These are phyloP conservation scores for Aphanocladium album DNA, from an alignment of 2,329 filamentous ascomycete species.

Conservation along the genomic window DNA sequence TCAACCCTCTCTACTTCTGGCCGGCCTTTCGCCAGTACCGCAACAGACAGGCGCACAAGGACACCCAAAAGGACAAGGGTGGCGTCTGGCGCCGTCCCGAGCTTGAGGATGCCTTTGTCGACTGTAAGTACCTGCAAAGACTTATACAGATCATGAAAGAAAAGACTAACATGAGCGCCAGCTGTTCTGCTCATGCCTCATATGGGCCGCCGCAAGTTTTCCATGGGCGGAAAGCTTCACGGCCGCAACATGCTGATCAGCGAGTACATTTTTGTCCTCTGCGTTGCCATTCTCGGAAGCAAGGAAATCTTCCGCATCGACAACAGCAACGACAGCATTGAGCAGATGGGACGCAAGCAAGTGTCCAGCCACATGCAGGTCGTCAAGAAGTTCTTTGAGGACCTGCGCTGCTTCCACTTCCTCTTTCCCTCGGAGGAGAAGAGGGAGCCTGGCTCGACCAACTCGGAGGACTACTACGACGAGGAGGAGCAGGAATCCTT, in stretches of 20 bases:
- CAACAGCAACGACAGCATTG: constrained; percentile 39
- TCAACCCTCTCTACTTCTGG: constrained; percentile 58
- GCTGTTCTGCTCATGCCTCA: constrained; percentile 60
- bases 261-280: constrained; percentile 55
- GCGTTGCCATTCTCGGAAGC: constrained; percentile 34
- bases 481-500: constrained; percentile 48
- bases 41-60: constrained; percentile 59
- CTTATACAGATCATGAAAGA: constrained; percentile 21
- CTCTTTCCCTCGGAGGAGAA: constrained; percentile 54
- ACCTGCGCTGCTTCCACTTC: constrained; percentile 58
- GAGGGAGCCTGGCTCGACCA: constrained; percentile 55
- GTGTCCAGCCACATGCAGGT: constrained; percentile 69
- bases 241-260: constrained; percentile 67
- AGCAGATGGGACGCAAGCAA: constrained; percentile 54
- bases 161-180: constrained; percentile 24
- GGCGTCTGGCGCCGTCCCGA: constrained; percentile 50
- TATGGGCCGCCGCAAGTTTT: constrained; percentile 63
- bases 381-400: constrained; percentile 60
- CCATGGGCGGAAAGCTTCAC: constrained; percentile 57
- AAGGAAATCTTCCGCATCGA: constrained; percentile 40
- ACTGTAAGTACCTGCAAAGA: constrained; percentile 44
- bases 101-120: constrained; percentile 62
- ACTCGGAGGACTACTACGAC: constrained; percentile 49
- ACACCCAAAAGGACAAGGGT: constrained; percentile 53
- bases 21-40: constrained; percentile 62